Evolutionary conservation across 306 rosid species (phyloP), one percentile per base, ranked within the genome.

Genomic region (Rubus idaeus): DNA sequence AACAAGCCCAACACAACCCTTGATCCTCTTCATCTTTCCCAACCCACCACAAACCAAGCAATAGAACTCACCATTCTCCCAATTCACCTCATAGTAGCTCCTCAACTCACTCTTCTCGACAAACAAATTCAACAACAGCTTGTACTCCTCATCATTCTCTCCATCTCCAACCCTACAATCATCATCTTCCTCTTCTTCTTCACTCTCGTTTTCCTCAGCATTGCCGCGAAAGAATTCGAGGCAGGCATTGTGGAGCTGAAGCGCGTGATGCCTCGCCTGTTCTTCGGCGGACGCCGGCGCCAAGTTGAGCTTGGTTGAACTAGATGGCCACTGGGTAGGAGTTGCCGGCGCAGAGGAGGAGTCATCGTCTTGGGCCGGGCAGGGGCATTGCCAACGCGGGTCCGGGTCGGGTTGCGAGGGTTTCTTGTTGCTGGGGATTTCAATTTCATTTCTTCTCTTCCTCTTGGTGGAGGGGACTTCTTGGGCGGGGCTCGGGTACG

Each of bases 31-130:
- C 55, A 81, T 88, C 84, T 85, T 87, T 80, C 87, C 78, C 20
- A 82, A 79, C 52, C 87, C 92, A 30, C 85, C 84, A 73, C 96
- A 93, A 72, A 93, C 96, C 81, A 93, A 81, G 75, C 97, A 93
- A 78, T 68, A 85, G 49, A 88, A 93, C 67, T 84, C 85, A 68
- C 97, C 94, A 9, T 62, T 47, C 69, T 70, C 84, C 52, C 40
- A 61, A 76, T 85, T 84, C 82, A 75, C 84, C 72, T 90, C 87
- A 5, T 89, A 93, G 40, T 86, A 86, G 46, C 41, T 84, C 84
- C 91, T 87, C 82, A 93, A 57, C 53, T 81, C 88, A 45, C 5
- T 73, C 63, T 85, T 81, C 81, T 90, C 89, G 62, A 61, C 51
- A 53, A 90, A 87, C 74, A 93, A 6, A 62, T 70, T 85, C 47